A percentile compares a stretch with the other conserved stretches of the same genome.
These are phyloP conservation scores for Amanita pseudoporphyria DNA, from an alignment of 768 basidiomycete genomes.

Conservation along the genomic window DNA sequence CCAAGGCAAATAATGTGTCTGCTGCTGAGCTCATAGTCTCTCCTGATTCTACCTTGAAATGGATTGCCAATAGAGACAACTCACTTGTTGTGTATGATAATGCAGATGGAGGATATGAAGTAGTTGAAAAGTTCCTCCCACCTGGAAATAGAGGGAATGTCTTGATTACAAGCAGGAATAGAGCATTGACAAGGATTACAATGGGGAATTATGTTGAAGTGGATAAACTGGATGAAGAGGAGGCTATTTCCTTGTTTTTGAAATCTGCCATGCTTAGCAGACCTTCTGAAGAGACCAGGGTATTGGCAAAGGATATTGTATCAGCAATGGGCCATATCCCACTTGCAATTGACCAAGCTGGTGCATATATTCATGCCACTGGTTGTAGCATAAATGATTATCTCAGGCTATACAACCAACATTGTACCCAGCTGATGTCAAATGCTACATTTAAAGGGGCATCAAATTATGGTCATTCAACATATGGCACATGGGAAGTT, in stretches of 20 bases:
- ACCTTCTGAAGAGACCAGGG: background rate
- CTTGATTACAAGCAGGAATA: conserved; percentile 11
- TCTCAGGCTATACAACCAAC: background rate
- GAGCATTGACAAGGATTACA: conserved; percentile 1
- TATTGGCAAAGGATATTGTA: conserved; percentile 6
- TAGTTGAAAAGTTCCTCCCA: conserved; percentile 11
- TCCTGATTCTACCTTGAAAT: background rate
- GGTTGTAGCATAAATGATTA: conserved; percentile 4
- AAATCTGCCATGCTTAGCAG: conserved; percentile 4
- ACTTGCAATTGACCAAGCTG: conserved; percentile 13
- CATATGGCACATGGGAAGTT: conserved; percentile 2
- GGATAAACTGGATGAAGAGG: conserved; percentile 10
- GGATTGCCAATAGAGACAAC: conserved; percentile 4
- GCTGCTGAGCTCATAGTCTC: background rate
- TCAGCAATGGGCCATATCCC: background rate
- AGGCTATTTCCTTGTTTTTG: conserved; percentile 11
- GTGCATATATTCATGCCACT: conserved; percentile 10
- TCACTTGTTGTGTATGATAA: conserved; percentile 15
- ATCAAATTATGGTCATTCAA: background rate
- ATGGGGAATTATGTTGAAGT: conserved; percentile 6
- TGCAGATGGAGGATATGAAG: conserved; percentile 9
- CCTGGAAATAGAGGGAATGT: conserved; percentile 12
- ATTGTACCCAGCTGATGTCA: background rate
- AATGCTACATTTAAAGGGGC: background rate
- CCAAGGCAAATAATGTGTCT: background rate